Conservation (phyloP, 768 basidiomycete genomes). For the Tulasnella sp. region DNA sequence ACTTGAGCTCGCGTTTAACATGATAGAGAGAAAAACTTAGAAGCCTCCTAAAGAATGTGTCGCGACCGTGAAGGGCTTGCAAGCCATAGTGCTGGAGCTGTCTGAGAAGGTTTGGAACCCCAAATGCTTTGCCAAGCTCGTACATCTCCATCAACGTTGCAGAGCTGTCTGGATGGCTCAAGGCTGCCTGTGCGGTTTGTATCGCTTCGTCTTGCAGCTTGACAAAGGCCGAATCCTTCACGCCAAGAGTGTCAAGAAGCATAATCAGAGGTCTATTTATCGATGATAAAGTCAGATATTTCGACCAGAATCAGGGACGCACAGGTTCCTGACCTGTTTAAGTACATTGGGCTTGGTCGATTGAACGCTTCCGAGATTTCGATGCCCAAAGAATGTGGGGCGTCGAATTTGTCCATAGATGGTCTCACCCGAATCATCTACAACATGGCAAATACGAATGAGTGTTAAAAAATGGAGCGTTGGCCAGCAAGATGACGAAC, state of each 20-base stretch:
- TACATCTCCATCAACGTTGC: conserved; percentile 50
- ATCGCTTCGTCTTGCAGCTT: conserved; percentile 60
- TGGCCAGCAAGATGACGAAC: not conserved
- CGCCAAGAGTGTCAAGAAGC: conserved; percentile 73
- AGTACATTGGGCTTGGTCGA: conserved; percentile 57
- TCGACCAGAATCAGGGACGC: not conserved
- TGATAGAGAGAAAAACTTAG: conserved; percentile 61
- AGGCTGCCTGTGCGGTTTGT: conserved; percentile 54
- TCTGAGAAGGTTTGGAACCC: conserved; percentile 51
- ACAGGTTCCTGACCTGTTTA: conserved; percentile 59
- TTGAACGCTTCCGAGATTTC: conserved; percentile 69
- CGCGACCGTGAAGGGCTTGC: conserved; percentile 38
- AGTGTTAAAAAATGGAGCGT: not conserved
- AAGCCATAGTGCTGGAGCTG: conserved; percentile 49
- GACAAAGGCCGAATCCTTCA: conserved; percentile 55
- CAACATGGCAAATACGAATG: not conserved
- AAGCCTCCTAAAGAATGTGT: conserved; percentile 53
- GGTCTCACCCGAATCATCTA: conserved; percentile 60
- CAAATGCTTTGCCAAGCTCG: conserved; percentile 47
- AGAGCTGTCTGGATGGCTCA: conserved; percentile 53
- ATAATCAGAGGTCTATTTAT: conserved; percentile 61
- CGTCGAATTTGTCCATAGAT: conserved; percentile 75
- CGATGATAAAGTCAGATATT: not conserved
- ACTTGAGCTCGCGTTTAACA: conserved; percentile 69
- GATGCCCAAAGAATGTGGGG: conserved; percentile 47